These are phyloP conservation scores for Suillus sp. DNA, from an alignment of 768 basidiomycete species.

Conservation along the genomic window DNA sequence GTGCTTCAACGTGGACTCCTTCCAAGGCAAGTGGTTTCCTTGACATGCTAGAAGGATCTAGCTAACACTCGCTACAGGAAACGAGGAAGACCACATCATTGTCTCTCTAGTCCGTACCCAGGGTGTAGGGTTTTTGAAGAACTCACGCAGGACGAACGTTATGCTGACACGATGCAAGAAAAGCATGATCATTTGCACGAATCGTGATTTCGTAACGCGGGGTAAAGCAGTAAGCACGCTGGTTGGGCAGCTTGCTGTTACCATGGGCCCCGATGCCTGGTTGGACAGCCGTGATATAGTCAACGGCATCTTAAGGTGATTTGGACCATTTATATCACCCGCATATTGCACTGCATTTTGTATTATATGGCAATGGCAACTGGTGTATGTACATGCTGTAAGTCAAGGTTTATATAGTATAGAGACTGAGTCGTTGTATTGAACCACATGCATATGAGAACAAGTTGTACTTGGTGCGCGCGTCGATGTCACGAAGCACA, in stretches of 20 bases:
- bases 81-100: constrained; percentile 77
- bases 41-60: constrained; percentile 3
- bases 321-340: not conserved
- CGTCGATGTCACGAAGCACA: too few relatives aligned
- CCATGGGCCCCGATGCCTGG: constrained; percentile 20
- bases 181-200: constrained; percentile 75
- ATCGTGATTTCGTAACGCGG: constrained; percentile 29
- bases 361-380: not conserved
- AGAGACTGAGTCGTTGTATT: too few relatives aligned
- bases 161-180: constrained; percentile 79
- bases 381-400: not conserved
- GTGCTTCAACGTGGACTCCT: constrained; percentile 77
- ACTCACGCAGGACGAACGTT: constrained; percentile 73
- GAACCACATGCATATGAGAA: too few relatives aligned
- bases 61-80: constrained; percentile 49
- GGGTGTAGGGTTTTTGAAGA: constrained; percentile 64
- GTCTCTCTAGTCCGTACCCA: constrained; percentile 66
- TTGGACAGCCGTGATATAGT: constrained; percentile 14
- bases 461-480: too few relatives aligned
- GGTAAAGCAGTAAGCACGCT: constrained; percentile 23
- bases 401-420: too few relatives aligned
- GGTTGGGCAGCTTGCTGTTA: constrained; percentile 27
- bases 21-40: constrained; percentile 59
- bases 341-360: not conserved
- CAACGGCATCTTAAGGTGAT: not conserved